phyloP scores from a whole-genome alignment of 805 yeast species.

The Ogataea pini region DNA sequence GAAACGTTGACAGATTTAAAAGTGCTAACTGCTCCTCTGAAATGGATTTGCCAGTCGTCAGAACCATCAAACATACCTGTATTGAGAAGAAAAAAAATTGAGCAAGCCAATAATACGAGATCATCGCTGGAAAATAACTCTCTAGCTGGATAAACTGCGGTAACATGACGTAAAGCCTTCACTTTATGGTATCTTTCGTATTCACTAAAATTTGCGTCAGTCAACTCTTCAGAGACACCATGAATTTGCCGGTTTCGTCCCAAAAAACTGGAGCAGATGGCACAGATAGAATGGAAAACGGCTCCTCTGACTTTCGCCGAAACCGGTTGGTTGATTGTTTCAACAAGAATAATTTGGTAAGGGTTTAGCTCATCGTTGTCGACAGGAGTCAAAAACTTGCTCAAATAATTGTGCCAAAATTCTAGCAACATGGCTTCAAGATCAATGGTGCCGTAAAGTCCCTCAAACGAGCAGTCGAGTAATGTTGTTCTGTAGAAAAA shows the following conservation, averaged over 20 bases:
- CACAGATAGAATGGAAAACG: slow-evolving; percentile 4
- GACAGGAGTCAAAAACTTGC: slow-evolving; percentile 4
- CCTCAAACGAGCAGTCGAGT: not conserved
- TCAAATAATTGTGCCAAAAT: slow-evolving; percentile 2
- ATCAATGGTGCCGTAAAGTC: not conserved
- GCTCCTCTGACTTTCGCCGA: not conserved
- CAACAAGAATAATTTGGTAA: not conserved
- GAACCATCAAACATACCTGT: slow-evolving; percentile 2
- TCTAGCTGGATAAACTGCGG: not conserved
- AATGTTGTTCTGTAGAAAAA: not conserved
- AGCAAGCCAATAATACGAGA: not conserved
- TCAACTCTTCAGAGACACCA: not conserved
- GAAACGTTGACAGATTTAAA: not conserved
- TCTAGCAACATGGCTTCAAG: slow-evolving; percentile 1
- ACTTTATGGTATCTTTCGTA: slow-evolving; percentile 1
- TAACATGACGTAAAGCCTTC: not conserved
- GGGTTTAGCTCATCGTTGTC: not conserved
- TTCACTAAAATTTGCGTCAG: not conserved
- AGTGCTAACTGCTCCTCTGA: slow-evolving; percentile 1
- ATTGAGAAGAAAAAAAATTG: slow-evolving; percentile 1
- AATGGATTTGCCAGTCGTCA: slow-evolving; percentile 3
- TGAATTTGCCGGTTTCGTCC: not conserved
- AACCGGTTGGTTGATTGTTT: not conserved
- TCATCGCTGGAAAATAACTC: not conserved
- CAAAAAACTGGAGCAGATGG: not conserved